phyloP scores from a whole-genome alignment of 2,329 filamentous ascomycete genomes.

The Cytospora paraplurivora region DNA sequence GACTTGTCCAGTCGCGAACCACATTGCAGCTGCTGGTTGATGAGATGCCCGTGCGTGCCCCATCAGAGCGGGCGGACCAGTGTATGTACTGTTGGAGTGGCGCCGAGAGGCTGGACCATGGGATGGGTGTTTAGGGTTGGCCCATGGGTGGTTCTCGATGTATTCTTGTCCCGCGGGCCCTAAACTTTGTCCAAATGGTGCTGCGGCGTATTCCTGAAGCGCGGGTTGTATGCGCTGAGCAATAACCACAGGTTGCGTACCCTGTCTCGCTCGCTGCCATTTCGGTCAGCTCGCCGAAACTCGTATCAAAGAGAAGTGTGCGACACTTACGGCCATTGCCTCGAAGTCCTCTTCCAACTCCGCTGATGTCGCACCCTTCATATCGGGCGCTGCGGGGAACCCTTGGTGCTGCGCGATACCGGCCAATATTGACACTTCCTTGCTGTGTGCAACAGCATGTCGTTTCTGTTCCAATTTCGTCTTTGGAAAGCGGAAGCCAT shows the following conservation, averaged over 20 bases:
- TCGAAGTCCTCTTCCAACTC: slow-evolving; percentile 87
- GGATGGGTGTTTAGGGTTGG: slow-evolving; percentile 79
- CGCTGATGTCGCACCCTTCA: slow-evolving; percentile 68
- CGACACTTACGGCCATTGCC: slow-evolving; percentile 76
- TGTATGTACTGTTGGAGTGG: slow-evolving; percentile 27
- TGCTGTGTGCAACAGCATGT: slow-evolving; percentile 90
- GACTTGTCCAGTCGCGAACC: slow-evolving; percentile 26
- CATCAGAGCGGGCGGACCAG: slow-evolving; percentile 23
- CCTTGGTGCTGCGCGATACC: slow-evolving; percentile 94
- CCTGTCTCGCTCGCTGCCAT: slow-evolving; percentile 37
- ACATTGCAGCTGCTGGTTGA: slow-evolving; percentile 18
- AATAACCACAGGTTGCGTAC: slow-evolving; percentile 39
- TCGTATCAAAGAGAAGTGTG: neutral
- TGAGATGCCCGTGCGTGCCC: slow-evolving; percentile 22
- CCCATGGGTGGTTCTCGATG: slow-evolving; percentile 88
- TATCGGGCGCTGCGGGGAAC: slow-evolving; percentile 90
- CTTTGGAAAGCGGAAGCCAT: slow-evolving; percentile 77
- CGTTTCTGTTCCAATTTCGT: slow-evolving; percentile 75
- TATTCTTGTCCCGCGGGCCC: slow-evolving; percentile 81
- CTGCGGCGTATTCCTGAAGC: slow-evolving; percentile 51
- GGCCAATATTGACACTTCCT: slow-evolving; percentile 87
- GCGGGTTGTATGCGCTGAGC: slow-evolving; percentile 39
- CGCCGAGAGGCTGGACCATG: slow-evolving; percentile 47
- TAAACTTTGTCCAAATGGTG: slow-evolving; percentile 51
- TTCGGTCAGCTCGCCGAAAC: slow-evolving; percentile 13